Evolutionary conservation across 768 basidiomycete species (phyloP).

Genomic region (Panaeolus papilionaceus): DNA sequence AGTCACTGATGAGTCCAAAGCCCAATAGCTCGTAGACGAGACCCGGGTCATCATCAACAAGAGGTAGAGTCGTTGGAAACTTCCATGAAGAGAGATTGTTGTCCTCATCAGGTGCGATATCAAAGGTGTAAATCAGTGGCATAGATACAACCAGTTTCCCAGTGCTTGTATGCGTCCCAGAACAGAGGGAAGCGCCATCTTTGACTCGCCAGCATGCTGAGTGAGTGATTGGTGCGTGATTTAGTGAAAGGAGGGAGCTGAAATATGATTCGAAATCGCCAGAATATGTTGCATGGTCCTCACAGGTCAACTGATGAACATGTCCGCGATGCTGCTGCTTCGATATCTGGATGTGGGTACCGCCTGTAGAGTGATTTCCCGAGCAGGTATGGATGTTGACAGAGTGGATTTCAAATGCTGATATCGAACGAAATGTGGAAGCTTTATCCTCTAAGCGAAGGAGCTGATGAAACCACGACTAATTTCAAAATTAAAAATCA

Average conservation of each 20-base stretch:
- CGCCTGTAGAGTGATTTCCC: background rate
- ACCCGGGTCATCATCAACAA: background rate
- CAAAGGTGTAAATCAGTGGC: background rate
- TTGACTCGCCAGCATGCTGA: slow-evolving; percentile 8
- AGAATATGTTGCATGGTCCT: background rate
- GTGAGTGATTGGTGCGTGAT: background rate
- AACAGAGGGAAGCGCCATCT: background rate
- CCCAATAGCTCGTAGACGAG: slow-evolving; percentile 22
- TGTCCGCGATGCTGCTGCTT: background rate
- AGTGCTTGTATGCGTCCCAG: background rate
- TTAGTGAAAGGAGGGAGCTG: background rate
- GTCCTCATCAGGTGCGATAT: background rate
- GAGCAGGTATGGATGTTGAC: background rate
- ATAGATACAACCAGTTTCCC: slow-evolving; percentile 1
- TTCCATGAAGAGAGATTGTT: slow-evolving; percentile 3
- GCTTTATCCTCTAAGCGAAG: background rate
- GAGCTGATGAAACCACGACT: background rate
- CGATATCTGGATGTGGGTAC: background rate
- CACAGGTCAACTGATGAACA: background rate
- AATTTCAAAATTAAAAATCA: background rate
- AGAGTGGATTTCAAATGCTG: background rate
- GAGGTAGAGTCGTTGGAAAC: background rate
- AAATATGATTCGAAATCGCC: background rate
- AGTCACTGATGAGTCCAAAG: slow-evolving; percentile 3
- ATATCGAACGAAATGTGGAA: background rate